Percentiles rank a stretch among this genome's conserved stretches.
Conservation (phyloP, 108 stramenopile species). For the Cyclotella distinguenda region DNA sequence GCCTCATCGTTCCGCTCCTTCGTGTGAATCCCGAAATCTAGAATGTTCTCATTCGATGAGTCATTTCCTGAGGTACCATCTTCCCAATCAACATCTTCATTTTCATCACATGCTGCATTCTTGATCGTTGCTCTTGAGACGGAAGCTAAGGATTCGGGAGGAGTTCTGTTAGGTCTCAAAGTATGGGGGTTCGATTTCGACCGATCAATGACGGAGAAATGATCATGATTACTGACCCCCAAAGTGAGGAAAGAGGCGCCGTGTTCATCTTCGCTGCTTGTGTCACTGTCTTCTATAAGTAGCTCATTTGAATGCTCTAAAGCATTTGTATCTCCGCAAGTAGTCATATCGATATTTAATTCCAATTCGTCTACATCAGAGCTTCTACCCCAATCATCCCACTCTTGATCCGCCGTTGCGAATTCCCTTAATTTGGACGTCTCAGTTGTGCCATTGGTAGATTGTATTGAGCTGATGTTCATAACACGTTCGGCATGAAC, state of each 20-base stretch:
- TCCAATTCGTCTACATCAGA: not conserved
- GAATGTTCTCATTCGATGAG: not conserved
- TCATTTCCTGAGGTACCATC: conserved; percentile 40
- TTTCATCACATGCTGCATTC: conserved; percentile 36
- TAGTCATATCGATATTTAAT: not conserved
- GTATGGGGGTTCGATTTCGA: not conserved
- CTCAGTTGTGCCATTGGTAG: not conserved
- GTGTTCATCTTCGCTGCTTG: conserved; percentile 19
- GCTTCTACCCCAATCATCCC: conserved; percentile 32
- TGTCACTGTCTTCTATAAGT: conserved; percentile 36
- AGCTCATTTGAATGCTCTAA: not conserved
- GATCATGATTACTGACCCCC: not conserved
- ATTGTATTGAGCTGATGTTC: not conserved
- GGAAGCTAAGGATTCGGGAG: too few species aligned
- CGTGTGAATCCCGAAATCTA: too few species aligned
- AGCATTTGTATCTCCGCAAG: not conserved
- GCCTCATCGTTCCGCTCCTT: not conserved
- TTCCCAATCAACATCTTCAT: conserved; percentile 51
- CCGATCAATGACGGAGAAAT: not conserved
- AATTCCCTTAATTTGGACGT: conserved; percentile 12
- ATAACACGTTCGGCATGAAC: too few species aligned
- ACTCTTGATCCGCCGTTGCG: conserved; percentile 35
- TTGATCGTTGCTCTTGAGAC: not conserved
- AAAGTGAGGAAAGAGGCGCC: conserved; percentile 25
- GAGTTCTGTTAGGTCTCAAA: too few species aligned